phyloP scores from a whole-genome alignment of 306 rosid species.

The Ormosia semicastrata region DNA sequence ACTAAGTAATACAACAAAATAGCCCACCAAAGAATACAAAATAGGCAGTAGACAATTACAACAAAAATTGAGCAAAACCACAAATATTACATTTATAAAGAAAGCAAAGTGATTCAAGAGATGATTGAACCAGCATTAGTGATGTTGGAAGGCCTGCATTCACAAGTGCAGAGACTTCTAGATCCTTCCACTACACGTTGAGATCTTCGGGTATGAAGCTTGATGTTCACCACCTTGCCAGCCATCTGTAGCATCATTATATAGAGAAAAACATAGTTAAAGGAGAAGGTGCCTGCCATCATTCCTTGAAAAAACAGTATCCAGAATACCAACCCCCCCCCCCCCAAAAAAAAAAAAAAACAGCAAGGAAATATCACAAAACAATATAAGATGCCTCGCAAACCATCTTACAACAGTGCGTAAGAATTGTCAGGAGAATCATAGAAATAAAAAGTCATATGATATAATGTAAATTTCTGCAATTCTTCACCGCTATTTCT shows the following conservation, averaged over 20 bases:
- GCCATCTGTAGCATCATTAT: constrained; percentile 58
- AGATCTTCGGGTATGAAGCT: constrained; percentile 77
- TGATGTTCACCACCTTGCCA: constrained; percentile 85
- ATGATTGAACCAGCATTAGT: constrained; percentile 30
- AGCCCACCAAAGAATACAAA: constrained; percentile 14
- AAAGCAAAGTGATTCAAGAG: constrained; percentile 6
- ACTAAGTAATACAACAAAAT: constrained; percentile 17
- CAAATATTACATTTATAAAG: constrained; percentile 19
- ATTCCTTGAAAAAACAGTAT: neutral
- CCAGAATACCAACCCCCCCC: neutral
- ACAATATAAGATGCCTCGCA: neutral
- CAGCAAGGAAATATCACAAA: constrained; percentile 12
- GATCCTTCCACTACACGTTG: constrained; percentile 90
- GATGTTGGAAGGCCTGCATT: constrained; percentile 61
- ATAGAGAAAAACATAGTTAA: neutral
- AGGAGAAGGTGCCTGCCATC: neutral
- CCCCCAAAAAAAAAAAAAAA: neutral
- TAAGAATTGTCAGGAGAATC: neutral
- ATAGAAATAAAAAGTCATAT: neutral
- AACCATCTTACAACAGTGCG: neutral
- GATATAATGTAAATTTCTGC: neutral
- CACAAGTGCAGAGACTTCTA: constrained; percentile 72
- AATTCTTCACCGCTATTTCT: neutral
- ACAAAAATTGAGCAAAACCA: neutral
- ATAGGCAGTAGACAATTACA: constrained; percentile 4